Base-by-base conservation (phyloP, 192 early-diverging fungal genomes). In the Dissophora ornata region DNA sequence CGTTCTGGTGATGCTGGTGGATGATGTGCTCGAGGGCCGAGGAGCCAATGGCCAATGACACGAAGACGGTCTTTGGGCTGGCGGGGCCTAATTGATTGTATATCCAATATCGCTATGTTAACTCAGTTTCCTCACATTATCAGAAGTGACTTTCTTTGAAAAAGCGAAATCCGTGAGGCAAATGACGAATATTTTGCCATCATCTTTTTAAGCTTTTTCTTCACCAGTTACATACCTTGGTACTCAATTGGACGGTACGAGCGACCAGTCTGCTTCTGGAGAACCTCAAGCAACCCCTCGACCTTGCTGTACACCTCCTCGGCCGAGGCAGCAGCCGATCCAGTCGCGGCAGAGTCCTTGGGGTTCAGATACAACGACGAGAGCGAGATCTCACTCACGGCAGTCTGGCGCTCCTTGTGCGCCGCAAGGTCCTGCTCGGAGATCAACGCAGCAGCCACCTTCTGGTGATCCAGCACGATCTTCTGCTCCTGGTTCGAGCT, bases 11-110 rank as follows among this genome's bases (percentile, higher is more conserved):
- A 5, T 54, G 36, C 29, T 69, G 36, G 10, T 74, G 33, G 25
- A 88, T 67, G 41, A 80, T 71, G 18, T 83, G 46, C 33, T 88
- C 81, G 22, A 86, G 71, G 34, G 88, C 77, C 1, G 51, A 60
- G 4, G 87, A 81, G 46, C 84, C 84, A 19, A 88, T 81, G 42
- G 93, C 94, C 67, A 98, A 81, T 0, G 94, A 87, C 10, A 93
- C 90, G 29, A 96, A 82, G 4, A 95, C 92, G 7, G 87, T 80
- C 50, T 87, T 81, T 26, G 97, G 91, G 34, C 91, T 73, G 15
- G 70, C 64, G 19, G 73, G 65, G 40, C 73, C 74, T 79, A 3
- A n/a, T n/a, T n/a, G n/a, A n/a, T n/a, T n/a, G n/a, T n/a, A n/a
- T n/a, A n/a, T n/a, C n/a, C n/a, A n/a, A n/a, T n/a, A n/a, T n/a